Conservation (phyloP, 805 yeast genomes). For the Myxozyma sirexii region DNA sequence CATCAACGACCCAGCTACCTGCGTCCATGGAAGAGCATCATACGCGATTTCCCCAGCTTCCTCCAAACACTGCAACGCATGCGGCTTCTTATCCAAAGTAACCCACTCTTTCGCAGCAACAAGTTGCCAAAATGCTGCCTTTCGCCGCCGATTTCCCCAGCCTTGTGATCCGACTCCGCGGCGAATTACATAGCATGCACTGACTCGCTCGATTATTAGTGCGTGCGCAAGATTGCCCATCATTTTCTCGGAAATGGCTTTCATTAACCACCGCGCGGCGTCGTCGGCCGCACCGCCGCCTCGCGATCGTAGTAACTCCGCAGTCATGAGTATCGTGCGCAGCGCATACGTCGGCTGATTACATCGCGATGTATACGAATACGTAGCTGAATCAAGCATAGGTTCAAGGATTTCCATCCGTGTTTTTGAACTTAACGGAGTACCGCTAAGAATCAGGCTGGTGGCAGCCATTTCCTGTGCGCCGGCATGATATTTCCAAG, state of each 20-base stretch:
- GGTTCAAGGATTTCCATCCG: conserved; percentile 61
- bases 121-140: conserved; percentile 75
- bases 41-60: conserved; percentile 42
- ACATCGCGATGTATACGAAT: conserved; percentile 73
- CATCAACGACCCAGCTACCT: conserved; percentile 22
- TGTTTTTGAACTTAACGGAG: conserved; percentile 44
- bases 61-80: conserved; percentile 42
- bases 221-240: conserved; percentile 51
- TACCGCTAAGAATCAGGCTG: conserved; percentile 61
- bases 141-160: conserved; percentile 58
- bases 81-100: conserved; percentile 37
- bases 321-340: conserved; percentile 63
- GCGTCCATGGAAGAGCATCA: conserved; percentile 32
- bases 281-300: conserved; percentile 49
- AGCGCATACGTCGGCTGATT: conserved; percentile 70
- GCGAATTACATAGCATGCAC: conserved; percentile 52
- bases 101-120: conserved; percentile 76
- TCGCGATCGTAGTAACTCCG: conserved; percentile 63
- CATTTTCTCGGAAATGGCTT: conserved; percentile 46
- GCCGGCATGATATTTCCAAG: conserved; percentile 79
- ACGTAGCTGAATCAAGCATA: conserved; percentile 68
- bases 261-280: conserved; percentile 53
- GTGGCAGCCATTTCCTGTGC: conserved; percentile 81
- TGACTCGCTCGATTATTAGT: conserved; percentile 55
- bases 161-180: conserved; percentile 27